Evolutionary conservation across 352 stramenopile genomes (phyloP).

Genomic region (Phytophthora pistaciae): DNA sequence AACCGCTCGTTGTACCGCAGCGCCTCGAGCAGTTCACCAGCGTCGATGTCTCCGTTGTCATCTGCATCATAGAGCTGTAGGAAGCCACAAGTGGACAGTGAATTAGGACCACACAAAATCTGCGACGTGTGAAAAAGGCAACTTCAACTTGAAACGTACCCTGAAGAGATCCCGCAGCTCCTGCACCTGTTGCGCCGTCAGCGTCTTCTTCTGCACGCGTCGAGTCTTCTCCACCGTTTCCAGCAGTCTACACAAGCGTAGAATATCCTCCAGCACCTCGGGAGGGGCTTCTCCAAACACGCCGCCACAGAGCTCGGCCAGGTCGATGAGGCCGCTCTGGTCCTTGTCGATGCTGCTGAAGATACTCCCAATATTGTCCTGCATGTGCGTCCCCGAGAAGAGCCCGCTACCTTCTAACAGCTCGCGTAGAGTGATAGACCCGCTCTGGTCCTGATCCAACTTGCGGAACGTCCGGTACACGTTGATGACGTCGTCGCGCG

Average conservation of each 20-base stretch:
- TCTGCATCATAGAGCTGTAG: slow-evolving; percentile 71
- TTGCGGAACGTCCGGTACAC: slow-evolving; percentile 79
- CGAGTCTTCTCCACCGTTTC: slow-evolving; percentile 64
- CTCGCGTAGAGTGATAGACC: slow-evolving; percentile 69
- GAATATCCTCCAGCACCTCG: slow-evolving; percentile 61
- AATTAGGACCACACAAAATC: slow-evolving; percentile 11
- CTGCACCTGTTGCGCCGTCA: slow-evolving; percentile 62
- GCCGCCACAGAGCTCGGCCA: slow-evolving; percentile 65
- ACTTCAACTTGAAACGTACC: slow-evolving; percentile 39
- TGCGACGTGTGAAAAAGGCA: slow-evolving; percentile 37
- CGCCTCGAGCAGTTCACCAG: slow-evolving; percentile 70
- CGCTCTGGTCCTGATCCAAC: slow-evolving; percentile 78
- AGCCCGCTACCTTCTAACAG: slow-evolving; percentile 66
- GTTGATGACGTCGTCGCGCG: slow-evolving; percentile 74
- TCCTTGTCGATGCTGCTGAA: slow-evolving; percentile 84
- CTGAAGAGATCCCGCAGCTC: slow-evolving; percentile 74
- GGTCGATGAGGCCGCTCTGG: slow-evolving; percentile 79
- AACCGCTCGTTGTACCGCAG: slow-evolving; percentile 79
- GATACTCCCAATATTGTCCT: slow-evolving; percentile 78
- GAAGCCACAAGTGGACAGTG: background rate
- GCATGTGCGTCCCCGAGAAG: slow-evolving; percentile 68
- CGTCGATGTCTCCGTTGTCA: slow-evolving; percentile 75
- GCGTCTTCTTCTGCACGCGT: slow-evolving; percentile 56
- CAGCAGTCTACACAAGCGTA: slow-evolving; percentile 61
- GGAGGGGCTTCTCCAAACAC: slow-evolving; percentile 63